These are phyloP conservation scores for Phytophthora pinifolia DNA, from an alignment of 352 stramenopile species.

Conservation along the genomic window DNA sequence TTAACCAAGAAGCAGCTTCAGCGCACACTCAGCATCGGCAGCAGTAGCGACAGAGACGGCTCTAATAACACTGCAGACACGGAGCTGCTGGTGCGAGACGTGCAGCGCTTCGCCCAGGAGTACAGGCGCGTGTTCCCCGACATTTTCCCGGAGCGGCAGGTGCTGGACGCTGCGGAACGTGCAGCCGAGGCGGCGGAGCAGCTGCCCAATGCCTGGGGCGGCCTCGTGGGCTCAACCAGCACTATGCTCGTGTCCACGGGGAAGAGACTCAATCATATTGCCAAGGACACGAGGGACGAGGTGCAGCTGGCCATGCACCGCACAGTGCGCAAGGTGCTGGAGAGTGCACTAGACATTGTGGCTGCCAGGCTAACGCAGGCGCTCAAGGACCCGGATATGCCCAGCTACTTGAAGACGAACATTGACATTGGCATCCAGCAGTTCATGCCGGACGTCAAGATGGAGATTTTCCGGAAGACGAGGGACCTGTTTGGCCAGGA, in stretches of 20 bases:
- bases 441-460: slow-evolving; percentile 89
- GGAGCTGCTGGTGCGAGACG: slow-evolving; percentile 54
- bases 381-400: slow-evolving; percentile 88
- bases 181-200: slow-evolving; percentile 41
- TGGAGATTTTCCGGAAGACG: slow-evolving; percentile 88
- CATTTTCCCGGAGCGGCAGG: slow-evolving; percentile 71
- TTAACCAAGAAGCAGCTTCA: slow-evolving; percentile 55
- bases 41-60: background rate
- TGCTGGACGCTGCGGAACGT: slow-evolving; percentile 52
- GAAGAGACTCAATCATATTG: slow-evolving; percentile 83
- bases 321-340: slow-evolving; percentile 73
- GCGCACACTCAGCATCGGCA: slow-evolving; percentile 2
- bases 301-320: slow-evolving; percentile 83
- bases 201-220: slow-evolving; percentile 45
- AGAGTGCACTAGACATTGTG: slow-evolving; percentile 78
- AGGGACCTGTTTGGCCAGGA: slow-evolving; percentile 67
- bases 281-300: slow-evolving; percentile 81
- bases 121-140: slow-evolving; percentile 83
- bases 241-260: slow-evolving; percentile 77
- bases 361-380: slow-evolving; percentile 67
- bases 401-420: slow-evolving; percentile 76
- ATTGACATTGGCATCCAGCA: slow-evolving; percentile 85
- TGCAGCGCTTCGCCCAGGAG: slow-evolving; percentile 76
- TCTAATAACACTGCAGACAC: background rate
- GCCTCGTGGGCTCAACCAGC: slow-evolving; percentile 76